Conservation (phyloP, 169 alveolate genomes). For the Sarcocystis neurona region DNA sequence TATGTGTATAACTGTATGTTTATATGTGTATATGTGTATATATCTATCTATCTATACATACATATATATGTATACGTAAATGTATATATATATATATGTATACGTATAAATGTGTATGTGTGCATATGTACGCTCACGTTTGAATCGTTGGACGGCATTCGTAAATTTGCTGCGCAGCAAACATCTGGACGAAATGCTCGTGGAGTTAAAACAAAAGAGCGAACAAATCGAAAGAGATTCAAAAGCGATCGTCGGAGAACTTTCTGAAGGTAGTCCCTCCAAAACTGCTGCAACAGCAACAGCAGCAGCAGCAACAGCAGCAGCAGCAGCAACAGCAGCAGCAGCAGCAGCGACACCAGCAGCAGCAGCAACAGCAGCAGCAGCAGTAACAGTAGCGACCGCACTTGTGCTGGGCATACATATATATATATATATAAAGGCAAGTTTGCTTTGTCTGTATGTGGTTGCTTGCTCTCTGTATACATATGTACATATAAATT, state of each 20-base stretch:
- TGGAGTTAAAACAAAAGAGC: constrained; percentile 39
- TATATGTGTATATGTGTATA: neutral
- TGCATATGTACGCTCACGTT: neutral
- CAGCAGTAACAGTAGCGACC: too few relatives aligned
- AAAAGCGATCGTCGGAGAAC: constrained; percentile 35
- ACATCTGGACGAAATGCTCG: constrained; percentile 51
- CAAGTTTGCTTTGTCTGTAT: neutral
- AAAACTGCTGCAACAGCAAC: neutral
- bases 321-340: too few relatives aligned
- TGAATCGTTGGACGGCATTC: too few relatives aligned
- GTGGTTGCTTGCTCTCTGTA: neutral
- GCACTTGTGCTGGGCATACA: too few relatives aligned
- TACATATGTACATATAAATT: neutral
- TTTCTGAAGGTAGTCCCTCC: constrained; percentile 41
- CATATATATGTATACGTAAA: too few relatives aligned
- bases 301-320: constrained; percentile 38
- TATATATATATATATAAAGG: too few relatives aligned
- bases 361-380: too few relatives aligned
- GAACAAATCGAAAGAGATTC: constrained; percentile 56
- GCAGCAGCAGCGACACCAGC: too few relatives aligned
- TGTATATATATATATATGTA: neutral
- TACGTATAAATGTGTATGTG: neutral
- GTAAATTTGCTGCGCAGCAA: constrained; percentile 13
- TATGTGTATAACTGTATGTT: too few relatives aligned
- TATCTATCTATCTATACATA: neutral